Conservation (phyloP, 306 rosid genomes). For the Glycine tomentella region DNA sequence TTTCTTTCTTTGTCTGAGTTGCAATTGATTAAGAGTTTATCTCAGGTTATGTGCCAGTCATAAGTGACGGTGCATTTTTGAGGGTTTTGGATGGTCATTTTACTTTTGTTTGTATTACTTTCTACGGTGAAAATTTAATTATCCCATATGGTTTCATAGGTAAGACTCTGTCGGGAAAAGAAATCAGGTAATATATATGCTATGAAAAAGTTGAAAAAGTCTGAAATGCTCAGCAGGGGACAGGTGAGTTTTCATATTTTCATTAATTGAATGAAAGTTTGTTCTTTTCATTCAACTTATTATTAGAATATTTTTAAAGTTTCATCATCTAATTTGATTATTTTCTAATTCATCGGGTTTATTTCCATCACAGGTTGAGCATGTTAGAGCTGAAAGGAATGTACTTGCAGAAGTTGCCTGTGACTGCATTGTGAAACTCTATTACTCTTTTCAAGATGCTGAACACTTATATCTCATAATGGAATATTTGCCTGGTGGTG, state of each 20-base stretch:
- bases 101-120: background rate
- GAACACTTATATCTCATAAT: constrained; percentile 85
- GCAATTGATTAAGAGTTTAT: too few relatives aligned
- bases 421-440: constrained; percentile 93
- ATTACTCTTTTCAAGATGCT: constrained; percentile 90
- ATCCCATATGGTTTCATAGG: constrained; percentile 45
- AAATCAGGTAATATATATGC: constrained; percentile 59
- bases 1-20: background rate
- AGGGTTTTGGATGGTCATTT: constrained; percentile 6
- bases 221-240: constrained; percentile 64
- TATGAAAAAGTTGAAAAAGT: constrained; percentile 62
- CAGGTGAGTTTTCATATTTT: constrained; percentile 49
- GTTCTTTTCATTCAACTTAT: constrained; percentile 32
- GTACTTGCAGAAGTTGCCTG: constrained; percentile 92
- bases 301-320: background rate
- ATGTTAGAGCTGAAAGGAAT: constrained; percentile 87
- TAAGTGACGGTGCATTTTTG: too few relatives aligned
- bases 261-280: constrained; percentile 11
- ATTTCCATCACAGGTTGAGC: constrained; percentile 56
- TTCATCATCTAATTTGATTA: background rate
- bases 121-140: constrained; percentile 4
- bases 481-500: constrained; percentile 99
- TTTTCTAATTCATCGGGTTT: background rate
- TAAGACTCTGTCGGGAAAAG: constrained; percentile 55
- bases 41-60: too few relatives aligned